phyloP scores from a whole-genome alignment of 345 rosid species.

The Syzygium grande region DNA sequence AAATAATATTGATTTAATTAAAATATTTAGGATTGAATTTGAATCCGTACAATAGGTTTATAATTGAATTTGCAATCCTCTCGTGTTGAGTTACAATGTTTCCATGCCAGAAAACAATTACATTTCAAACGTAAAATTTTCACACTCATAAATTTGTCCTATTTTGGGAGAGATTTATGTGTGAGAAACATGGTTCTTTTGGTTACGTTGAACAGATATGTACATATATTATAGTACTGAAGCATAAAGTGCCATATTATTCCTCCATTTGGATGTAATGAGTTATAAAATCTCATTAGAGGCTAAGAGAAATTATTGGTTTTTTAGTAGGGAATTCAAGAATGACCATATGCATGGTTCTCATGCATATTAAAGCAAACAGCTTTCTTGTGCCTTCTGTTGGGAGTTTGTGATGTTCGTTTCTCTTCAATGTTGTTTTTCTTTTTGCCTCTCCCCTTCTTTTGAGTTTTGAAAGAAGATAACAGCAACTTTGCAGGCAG shows the following conservation, averaged over 20 bases:
- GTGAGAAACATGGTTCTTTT: not conserved
- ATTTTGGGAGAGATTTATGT: not conserved
- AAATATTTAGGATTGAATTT: fast-evolving
- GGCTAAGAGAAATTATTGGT: not conserved
- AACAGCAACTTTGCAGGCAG: fast-evolving
- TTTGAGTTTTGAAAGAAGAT: not conserved
- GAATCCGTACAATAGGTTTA: too few species aligned
- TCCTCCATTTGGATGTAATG: not conserved
- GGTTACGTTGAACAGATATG: not conserved
- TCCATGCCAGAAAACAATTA: not conserved
- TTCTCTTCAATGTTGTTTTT: not conserved
- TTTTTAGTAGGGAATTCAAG: not conserved
- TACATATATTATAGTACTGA: not conserved
- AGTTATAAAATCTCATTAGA: not conserved
- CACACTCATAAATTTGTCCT: not conserved
- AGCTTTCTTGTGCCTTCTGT: not conserved
- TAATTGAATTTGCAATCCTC: not conserved
- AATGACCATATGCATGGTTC: not conserved
- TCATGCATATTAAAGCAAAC: not conserved
- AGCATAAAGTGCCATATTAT: not conserved
- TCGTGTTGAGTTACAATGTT: not conserved
- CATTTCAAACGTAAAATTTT: not conserved
- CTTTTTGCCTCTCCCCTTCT: not conserved
- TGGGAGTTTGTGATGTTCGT: not conserved
- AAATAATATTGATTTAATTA: too few species aligned